These are phyloP conservation scores for Juglanconis sp. DNA, from an alignment of 2,329 filamentous ascomycete genomes.

Conservation along the genomic window DNA sequence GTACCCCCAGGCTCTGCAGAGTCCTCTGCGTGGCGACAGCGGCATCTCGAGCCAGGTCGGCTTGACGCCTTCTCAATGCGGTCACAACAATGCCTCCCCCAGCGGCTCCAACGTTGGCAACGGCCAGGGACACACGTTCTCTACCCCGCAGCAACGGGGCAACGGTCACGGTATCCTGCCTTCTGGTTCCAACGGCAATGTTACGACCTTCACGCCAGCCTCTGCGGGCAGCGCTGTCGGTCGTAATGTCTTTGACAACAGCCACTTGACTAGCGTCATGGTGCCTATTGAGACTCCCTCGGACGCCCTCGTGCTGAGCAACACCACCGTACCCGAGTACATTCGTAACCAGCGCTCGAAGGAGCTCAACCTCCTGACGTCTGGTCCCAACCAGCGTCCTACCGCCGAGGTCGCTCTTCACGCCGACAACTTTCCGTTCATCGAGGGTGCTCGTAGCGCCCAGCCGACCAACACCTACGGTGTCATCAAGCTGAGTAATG, in stretches of 20 bases:
- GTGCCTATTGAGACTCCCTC: constrained; percentile 3
- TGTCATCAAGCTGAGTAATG: constrained; percentile 49
- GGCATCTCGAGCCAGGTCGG: neutral
- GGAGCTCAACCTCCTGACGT: constrained; percentile 35
- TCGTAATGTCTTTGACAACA: neutral
- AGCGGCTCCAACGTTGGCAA: neutral
- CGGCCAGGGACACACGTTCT: neutral
- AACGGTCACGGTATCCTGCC: neutral
- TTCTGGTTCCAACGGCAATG: neutral
- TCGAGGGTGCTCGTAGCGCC: constrained; percentile 34
- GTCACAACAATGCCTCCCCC: neutral
- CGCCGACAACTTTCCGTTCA: constrained; percentile 44
- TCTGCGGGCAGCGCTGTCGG: neutral
- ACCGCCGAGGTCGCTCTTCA: constrained; percentile 33
- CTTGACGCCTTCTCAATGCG: neutral
- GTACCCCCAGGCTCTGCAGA: neutral
- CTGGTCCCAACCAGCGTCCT: constrained; percentile 32
- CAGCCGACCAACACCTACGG: constrained; percentile 32
- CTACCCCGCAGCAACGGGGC: neutral
- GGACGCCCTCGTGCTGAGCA: constrained; percentile 1
- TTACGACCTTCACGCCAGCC: neutral
- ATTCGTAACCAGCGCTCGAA: constrained; percentile 31
- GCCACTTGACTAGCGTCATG: neutral
- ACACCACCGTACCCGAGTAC: constrained; percentile 17
- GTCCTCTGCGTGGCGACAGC: neutral